phyloP scores from a whole-genome alignment of 257 asterid species.

The Solanum tarijense region DNA sequence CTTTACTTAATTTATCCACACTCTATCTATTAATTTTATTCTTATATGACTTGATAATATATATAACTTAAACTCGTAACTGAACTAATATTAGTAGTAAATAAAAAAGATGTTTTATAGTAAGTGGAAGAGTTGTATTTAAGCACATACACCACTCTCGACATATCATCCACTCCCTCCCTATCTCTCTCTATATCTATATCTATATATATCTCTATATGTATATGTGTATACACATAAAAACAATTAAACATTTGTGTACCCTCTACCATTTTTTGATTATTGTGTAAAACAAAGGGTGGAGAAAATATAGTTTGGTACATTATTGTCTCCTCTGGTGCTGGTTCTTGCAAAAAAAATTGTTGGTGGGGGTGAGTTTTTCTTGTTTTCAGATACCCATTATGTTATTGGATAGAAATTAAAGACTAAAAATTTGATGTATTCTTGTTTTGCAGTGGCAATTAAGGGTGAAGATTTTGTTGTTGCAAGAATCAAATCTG shows the following conservation, averaged over 20 bases:
- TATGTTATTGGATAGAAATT: neutral
- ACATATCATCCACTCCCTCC: neutral
- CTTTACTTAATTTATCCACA: neutral
- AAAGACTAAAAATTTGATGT: neutral
- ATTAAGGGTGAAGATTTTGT: neutral
- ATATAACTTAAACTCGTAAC: neutral
- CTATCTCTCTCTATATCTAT: neutral
- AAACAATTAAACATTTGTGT: neutral
- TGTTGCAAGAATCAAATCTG: neutral
- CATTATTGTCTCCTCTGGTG: neutral
- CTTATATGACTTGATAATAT: neutral
- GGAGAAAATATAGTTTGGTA: neutral
- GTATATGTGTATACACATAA: neutral
- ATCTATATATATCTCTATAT: neutral
- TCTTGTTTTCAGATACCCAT: neutral
- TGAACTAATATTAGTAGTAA: neutral
- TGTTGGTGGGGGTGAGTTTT: neutral
- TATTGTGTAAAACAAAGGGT: neutral
- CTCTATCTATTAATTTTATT: neutral
- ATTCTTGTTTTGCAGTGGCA: neutral
- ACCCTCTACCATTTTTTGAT: neutral
- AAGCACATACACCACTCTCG: neutral
- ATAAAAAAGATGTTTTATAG: neutral
- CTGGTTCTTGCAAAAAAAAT: neutral
- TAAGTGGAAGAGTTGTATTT: neutral